Percentiles rank a stretch among this genome's conserved stretches.
phyloP scores from a whole-genome alignment of 2,329 filamentous ascomycete genomes.

The Diaporthe caulivora region DNA sequence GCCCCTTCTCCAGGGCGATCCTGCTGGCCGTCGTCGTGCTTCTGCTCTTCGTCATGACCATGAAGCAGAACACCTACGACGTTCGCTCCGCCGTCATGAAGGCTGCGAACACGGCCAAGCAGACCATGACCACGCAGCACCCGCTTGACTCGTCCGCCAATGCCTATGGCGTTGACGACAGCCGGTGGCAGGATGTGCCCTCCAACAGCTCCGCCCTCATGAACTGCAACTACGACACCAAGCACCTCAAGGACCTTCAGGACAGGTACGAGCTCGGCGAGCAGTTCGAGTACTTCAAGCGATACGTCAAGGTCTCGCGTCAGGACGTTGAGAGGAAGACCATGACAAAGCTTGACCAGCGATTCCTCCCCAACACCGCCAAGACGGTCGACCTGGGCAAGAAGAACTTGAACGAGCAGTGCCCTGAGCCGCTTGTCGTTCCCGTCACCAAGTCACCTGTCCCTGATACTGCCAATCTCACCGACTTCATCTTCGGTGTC shows the following conservation, averaged over 20 bases:
- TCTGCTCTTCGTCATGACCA: constrained; percentile 55
- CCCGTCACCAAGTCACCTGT: constrained; percentile 63
- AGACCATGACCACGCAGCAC: constrained; percentile 46
- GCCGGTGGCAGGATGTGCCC: constrained; percentile 39
- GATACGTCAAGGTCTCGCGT: constrained; percentile 65
- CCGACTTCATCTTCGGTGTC: constrained; percentile 70
- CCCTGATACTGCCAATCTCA: constrained; percentile 64
- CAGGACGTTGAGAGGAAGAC: constrained; percentile 62
- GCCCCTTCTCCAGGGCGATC: constrained; percentile 59
- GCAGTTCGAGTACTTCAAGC: constrained; percentile 67
- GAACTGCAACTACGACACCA: constrained; percentile 64
- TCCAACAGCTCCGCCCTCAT: constrained; percentile 57
- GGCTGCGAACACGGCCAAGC: constrained; percentile 52
- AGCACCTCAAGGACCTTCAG: constrained; percentile 59
- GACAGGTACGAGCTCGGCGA: constrained; percentile 61
- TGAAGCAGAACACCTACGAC: constrained; percentile 57
- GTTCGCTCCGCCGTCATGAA: constrained; percentile 57
- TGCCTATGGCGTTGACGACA: constrained; percentile 37
- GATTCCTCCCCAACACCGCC: constrained; percentile 60
- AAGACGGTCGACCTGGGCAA: constrained; percentile 62
- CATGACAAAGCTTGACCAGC: constrained; percentile 63
- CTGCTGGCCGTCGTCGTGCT: constrained; percentile 58
- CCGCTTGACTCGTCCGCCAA: constrained; percentile 59
- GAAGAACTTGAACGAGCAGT: constrained; percentile 56
- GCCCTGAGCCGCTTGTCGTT: constrained; percentile 63